A percentile compares a stretch with the other conserved stretches of the same genome.
phyloP scores from a whole-genome alignment of 2,329 filamentous ascomycete species.

The Davidsoniella neocaledoniae region DNA sequence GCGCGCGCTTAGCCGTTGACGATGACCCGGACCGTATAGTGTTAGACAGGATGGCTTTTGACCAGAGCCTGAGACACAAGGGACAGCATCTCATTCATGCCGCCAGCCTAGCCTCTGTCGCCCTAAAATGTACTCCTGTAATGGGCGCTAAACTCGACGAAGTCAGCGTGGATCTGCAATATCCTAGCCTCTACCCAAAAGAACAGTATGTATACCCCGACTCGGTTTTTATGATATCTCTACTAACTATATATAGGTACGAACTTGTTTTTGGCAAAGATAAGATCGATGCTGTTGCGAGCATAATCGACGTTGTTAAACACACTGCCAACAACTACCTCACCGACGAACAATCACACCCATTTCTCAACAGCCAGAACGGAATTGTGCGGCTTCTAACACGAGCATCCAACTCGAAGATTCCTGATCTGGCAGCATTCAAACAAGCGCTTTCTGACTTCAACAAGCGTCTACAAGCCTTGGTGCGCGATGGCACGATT shows the following conservation, averaged over 20 bases:
- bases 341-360: conserved; percentile 46
- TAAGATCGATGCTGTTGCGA: conserved; percentile 58
- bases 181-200: conserved; percentile 55
- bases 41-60: conserved; percentile 5
- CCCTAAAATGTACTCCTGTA: conserved; percentile 33
- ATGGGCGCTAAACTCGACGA: conserved; percentile 34
- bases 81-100: conserved; percentile 39
- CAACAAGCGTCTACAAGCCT: conserved; percentile 50
- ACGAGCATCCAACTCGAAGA: conserved; percentile 51
- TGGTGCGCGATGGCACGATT: conserved; percentile 56
- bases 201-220: conserved; percentile 38
- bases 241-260: conserved; percentile 29
- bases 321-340: conserved; percentile 63
- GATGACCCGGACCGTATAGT: conserved; percentile 8
- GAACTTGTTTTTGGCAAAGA: conserved; percentile 65
- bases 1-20: conserved; percentile 11
- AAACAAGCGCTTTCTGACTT: conserved; percentile 56
- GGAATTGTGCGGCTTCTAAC: conserved; percentile 66
- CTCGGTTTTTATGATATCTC: conserved; percentile 9
- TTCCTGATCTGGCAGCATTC: conserved; percentile 50
- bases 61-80: conserved; percentile 17
- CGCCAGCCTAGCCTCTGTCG: conserved; percentile 35
- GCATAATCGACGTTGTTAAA: conserved; percentile 53
- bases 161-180: conserved; percentile 55
- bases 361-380: conserved; percentile 53